Evolutionary conservation across 208 protist genomes (phyloP), one percentile per base, ranked within the genome.

Genomic region (Angomonas ambiguus): DNA sequence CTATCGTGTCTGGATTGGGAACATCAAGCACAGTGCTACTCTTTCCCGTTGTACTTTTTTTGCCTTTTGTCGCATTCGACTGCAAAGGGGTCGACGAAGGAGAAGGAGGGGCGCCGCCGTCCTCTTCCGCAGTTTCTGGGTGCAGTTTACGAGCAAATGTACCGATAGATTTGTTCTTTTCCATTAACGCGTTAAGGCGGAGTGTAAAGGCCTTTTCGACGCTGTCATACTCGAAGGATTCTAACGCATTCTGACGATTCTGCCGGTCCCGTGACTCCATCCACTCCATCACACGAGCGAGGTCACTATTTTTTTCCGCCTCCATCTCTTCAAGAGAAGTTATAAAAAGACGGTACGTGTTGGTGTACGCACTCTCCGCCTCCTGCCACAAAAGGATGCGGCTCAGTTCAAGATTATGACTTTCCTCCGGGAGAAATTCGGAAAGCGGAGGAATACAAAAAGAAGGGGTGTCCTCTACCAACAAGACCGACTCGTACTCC

Each of bases 401-500:
- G 35, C 67, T 71, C 6, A 62, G 13, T 61, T 77, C 69, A 28
- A 60, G 48, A 51, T 59, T 61, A 65, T 88, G 76, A 33, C 74
- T 57, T n/a, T 35, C 62, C 13, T 82, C 75, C 0, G 71, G 59
- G 45, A 79, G 60, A 65, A 94, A 94, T 34, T 65, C 42, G 8
- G 28, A 18, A 16, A 92, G 75, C 51, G 88, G 80, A 2, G 88
- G 88, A 18, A 94, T 18, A 65, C 77, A 85, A 41, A 83, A 74
- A 0, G 75, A 56, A 2, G 45, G 32, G 0, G 74, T 51, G 57
- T 81, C 76, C 62, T 83, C 72, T 11, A 83, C 49, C 8, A 71
- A 16, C 31, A 42, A 20, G 27, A 20, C 13, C 11, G 20, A 32
- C 10, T 30, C 38, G 28, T n/a, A 45, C 6, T 65, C 69, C 22